Conservation (phyloP, 352 stramenopile species). For the Globisporangium yorkense region DNA sequence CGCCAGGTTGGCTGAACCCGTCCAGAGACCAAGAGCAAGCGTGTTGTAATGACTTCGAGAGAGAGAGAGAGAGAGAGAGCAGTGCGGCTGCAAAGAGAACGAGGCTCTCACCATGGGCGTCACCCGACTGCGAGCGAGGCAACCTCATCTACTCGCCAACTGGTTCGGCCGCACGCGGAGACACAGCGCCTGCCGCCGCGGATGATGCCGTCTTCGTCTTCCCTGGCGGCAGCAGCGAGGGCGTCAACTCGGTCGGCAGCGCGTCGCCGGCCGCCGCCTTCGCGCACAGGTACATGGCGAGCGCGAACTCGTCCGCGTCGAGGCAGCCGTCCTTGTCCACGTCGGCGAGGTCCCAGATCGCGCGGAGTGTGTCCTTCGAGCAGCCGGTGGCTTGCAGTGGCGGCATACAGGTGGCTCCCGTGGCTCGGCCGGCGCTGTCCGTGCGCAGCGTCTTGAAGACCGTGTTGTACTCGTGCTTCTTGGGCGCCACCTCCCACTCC, state of each 20-base stretch:
- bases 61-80: too few relatives aligned
- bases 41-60: too few relatives aligned
- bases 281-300: constrained; percentile 86
- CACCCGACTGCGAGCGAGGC: neutral
- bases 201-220: constrained; percentile 17
- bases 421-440: constrained; percentile 50
- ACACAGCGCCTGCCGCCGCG: neutral
- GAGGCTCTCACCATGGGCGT: neutral
- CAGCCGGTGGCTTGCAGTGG: constrained; percentile 64
- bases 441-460: constrained; percentile 69
- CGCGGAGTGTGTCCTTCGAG: constrained; percentile 64
- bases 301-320: constrained; percentile 87
- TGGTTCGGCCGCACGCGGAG: constrained; percentile 2
- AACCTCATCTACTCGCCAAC: neutral
- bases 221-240: constrained; percentile 50
- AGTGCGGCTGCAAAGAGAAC: neutral
- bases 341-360: constrained; percentile 89
- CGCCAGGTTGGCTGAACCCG: too few relatives aligned
- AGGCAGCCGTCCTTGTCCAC: constrained; percentile 86
- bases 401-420: constrained; percentile 69
- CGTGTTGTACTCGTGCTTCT: constrained; percentile 78
- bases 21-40: too few relatives aligned
- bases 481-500: constrained; percentile 63
- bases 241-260: constrained; percentile 55
- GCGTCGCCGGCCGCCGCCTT: constrained; percentile 66